Conservation (phyloP, 1,139 yeast genomes). For the Zygotorulaspora mrakii region DNA sequence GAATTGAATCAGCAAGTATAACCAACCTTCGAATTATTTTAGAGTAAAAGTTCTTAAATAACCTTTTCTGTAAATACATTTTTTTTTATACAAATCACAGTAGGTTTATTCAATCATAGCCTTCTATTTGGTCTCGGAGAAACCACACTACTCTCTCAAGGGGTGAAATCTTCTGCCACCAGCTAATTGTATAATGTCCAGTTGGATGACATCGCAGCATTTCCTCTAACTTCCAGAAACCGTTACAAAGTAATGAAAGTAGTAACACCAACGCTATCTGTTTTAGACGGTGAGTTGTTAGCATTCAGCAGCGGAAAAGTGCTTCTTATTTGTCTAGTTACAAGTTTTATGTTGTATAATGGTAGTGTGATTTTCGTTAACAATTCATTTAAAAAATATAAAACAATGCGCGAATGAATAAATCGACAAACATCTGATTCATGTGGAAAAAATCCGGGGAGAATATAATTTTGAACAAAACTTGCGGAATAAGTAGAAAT, state of each 20-base stretch:
- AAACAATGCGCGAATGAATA: no score
- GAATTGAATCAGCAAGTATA: conserved; percentile 37
- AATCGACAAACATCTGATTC: no score
- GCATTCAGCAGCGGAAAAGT: not conserved
- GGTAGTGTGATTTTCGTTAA: no score
- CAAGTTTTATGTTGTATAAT: no score
- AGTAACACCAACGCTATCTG: not conserved
- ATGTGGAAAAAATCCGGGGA: no score
- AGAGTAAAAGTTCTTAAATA: not conserved
- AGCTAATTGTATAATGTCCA: conserved; percentile 17
- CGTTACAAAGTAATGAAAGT: conserved; percentile 15
- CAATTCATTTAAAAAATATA: no score
- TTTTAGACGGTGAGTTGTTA: not conserved
- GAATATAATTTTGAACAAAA: no score
- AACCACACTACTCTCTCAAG: conserved; percentile 28
- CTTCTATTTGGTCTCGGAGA: conserved; percentile 24
- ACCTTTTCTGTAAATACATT: not conserved
- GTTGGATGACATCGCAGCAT: no score
- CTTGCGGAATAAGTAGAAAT: no score
- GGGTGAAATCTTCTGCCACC: conserved; percentile 29
- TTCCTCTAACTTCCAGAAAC: conserved; percentile 16
- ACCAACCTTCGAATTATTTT: not conserved
- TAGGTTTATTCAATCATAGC: no score
- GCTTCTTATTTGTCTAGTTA: not conserved
- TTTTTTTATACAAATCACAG: no score